Percentiles rank a stretch among this genome's conserved stretches.
These are phyloP conservation scores for Arachnomyces sp. DNA, from an alignment of 2,329 filamentous ascomycete genomes.

Conservation along the genomic window DNA sequence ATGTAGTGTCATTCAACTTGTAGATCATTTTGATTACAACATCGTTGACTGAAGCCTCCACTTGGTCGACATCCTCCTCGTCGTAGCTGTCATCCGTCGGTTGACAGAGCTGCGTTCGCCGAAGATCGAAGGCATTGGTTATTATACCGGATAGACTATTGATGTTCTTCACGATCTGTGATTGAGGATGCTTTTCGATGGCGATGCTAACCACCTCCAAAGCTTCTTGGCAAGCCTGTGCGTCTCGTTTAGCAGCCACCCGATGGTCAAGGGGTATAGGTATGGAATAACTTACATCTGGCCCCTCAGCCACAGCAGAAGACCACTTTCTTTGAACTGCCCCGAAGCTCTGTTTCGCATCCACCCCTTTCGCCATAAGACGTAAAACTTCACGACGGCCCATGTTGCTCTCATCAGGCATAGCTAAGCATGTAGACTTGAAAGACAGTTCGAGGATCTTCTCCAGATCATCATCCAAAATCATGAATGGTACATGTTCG, in stretches of 20 bases:
- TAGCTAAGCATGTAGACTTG: conserved; percentile 55
- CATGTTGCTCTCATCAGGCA: conserved; percentile 56
- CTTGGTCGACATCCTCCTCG: conserved; percentile 40
- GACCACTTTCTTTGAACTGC: conserved; percentile 65
- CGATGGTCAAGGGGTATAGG: not conserved
- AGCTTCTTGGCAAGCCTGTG: conserved; percentile 57
- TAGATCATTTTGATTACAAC: conserved; percentile 83
- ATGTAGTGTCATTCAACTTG: conserved; percentile 89
- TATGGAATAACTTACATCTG: conserved; percentile 44
- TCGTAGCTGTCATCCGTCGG: conserved; percentile 33
- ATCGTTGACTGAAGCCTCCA: conserved; percentile 60
- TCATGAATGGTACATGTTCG: conserved; percentile 80
- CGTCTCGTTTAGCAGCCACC: conserved; percentile 13
- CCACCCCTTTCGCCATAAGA: conserved; percentile 67
- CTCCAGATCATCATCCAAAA: conserved; percentile 66
- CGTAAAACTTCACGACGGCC: conserved; percentile 61
- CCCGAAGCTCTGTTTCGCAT: conserved; percentile 66
- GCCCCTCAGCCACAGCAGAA: conserved; percentile 53
- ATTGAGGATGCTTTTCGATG: conserved; percentile 71
- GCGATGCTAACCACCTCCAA: conserved; percentile 61
- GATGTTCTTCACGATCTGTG: conserved; percentile 66
- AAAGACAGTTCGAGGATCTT: conserved; percentile 64
- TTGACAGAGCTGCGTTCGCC: conserved; percentile 29
- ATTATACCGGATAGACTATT: conserved; percentile 56
- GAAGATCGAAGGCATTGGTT: conserved; percentile 45